Evolutionary conservation across 139 green algal genomes (phyloP).

Genomic region (Zygnema circumcarinatum): DNA sequence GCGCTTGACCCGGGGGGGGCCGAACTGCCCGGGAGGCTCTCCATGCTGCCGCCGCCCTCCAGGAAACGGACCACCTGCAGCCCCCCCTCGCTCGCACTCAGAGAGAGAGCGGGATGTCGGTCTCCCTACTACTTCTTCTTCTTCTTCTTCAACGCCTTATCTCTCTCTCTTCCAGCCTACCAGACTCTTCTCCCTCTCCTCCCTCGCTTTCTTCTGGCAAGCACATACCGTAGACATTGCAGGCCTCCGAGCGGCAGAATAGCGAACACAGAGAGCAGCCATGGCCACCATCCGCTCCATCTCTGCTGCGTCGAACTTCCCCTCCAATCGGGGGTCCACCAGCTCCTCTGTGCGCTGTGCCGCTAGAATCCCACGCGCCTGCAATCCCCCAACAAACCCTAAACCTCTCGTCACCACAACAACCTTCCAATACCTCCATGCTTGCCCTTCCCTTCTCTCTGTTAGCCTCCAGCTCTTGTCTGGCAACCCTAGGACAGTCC

Average conservation of each 20-base stretch:
- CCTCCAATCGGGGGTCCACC: conserved; percentile 19
- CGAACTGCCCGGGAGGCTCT: background rate
- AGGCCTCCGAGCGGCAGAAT: background rate
- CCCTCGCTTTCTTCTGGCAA: background rate
- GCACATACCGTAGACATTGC: conserved; percentile 28
- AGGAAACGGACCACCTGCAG: conserved; percentile 31
- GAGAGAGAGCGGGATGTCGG: background rate
- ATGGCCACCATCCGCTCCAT: conserved; percentile 8
- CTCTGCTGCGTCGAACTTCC: conserved; percentile 21
- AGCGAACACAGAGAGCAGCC: conserved; percentile 29
- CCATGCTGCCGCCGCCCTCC: background rate
- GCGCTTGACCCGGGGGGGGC: background rate
- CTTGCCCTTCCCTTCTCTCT: no score
- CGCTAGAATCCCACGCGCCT: conserved; percentile 21
- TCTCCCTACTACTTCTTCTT: background rate
- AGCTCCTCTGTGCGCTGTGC: conserved; percentile 5
- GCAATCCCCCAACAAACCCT: no score
- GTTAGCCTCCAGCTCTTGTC: no score
- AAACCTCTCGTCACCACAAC: no score
- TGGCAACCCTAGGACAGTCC: no score
- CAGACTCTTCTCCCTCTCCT: background rate
- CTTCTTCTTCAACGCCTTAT: no score
- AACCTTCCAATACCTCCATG: no score
- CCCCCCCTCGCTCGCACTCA: no score
- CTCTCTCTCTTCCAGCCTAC: conserved; percentile 2